Conservation (phyloP, 2,329 filamentous ascomycete species). For the Tolypocladium album region DNA sequence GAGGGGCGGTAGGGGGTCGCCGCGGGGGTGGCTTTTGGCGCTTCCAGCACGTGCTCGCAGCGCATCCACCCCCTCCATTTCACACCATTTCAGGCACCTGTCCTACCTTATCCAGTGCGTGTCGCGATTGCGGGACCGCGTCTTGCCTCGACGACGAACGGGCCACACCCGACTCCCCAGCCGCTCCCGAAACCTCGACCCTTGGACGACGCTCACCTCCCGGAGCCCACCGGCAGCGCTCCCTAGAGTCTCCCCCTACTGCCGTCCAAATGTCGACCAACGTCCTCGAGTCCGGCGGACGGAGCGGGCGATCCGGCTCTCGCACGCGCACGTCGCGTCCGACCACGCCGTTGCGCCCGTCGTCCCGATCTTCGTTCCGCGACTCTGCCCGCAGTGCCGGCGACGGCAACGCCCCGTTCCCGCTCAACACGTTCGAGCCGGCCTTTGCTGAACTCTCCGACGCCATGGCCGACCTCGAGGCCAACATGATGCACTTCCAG, state of each 20-base stretch:
- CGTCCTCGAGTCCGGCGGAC: constrained; percentile 10
- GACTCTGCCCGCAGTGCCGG: constrained; percentile 54
- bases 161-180: background rate
- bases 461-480: constrained; percentile 88
- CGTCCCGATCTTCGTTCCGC: constrained; percentile 79
- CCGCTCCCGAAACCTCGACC: background rate
- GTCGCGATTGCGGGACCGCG: background rate
- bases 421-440: constrained; percentile 75
- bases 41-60: background rate
- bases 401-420: constrained; percentile 45
- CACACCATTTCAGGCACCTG: background rate
- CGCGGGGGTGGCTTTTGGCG: background rate
- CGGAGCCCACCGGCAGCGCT: background rate
- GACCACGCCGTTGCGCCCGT: constrained; percentile 83
- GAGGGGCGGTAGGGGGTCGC: background rate
- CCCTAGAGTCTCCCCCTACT: too few relatives aligned
- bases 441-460: constrained; percentile 90
- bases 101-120: background rate
- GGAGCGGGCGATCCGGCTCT: constrained; percentile 41
- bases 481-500: constrained; percentile 95
- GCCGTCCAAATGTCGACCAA: constrained; percentile 11
- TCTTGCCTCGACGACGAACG: background rate
- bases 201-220: background rate
- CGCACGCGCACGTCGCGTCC: constrained; percentile 62
- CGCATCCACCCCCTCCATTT: background rate